Base-by-base conservation (phyloP, 208 protist species). In the Zelonia costaricensis region DNA sequence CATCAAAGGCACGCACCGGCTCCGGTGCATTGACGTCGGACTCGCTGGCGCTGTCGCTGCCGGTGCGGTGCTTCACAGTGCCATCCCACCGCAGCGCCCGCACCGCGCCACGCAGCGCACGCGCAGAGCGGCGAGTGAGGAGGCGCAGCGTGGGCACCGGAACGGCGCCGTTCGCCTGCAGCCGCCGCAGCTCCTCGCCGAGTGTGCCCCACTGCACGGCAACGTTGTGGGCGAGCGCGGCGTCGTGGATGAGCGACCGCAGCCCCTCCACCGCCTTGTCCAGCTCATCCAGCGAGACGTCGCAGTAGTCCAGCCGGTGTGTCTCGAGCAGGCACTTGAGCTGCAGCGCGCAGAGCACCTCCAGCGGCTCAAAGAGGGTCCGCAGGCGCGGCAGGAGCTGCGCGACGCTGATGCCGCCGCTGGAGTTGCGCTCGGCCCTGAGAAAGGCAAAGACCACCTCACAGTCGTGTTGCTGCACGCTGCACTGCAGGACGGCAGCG, bases 381-480 rank as follows among this genome's bases (percentile, higher is more conserved):
- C 57, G 57, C 31, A 72, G 48, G 1, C 65, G 56, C n/a, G 22
- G n/a, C 2, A 72, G 65, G 15, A 72, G 49, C 0, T 72, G 48
- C 3, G 33, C 40, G 30, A 64, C 65, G 42, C 60, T 61, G 42
- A 72, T 60, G 27, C 65, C 45, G 36, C 65, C 65, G 22, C 16
- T 30, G 13, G 48, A 38, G 30, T 18, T 25, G n/a, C 54, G 57
- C 38, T 72, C 57, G 12, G 42, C 46, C 13, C 65, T 55, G 30
- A 72, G 49, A 20, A 64, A 72, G 2, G 56, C 65, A 27, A 72
- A 72, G 28, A 72, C 51, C 4, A 72, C 57, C 31, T 72, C 65
- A 28, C 65, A 64, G 57, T 64, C 65, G 15, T 25, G 65, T 13
- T 52, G 65, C 33, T 39, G 39, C 35, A 72, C 57, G 0, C 40